Evolutionary conservation across 75 land plant genomes (phyloP).

Genomic region (Ceratopteris richardii): DNA sequence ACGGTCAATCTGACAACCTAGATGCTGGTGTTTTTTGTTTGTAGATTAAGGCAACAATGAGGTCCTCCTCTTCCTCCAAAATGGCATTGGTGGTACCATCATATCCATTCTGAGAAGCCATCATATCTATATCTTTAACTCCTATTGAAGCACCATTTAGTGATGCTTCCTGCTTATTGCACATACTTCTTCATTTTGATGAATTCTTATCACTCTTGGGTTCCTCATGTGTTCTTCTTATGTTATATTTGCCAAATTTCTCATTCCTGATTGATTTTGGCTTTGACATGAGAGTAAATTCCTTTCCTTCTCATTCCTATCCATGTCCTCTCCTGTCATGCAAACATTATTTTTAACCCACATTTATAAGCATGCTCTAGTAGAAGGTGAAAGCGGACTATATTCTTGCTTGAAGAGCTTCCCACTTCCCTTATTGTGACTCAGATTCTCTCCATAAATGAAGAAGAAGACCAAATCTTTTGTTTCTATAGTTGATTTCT

Average conservation of each 20-base stretch:
- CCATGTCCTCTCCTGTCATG: too few relatives aligned
- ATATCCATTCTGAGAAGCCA: conserved; percentile 15
- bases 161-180: conserved; percentile 5
- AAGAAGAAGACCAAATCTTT: too few relatives aligned
- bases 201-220: conserved; percentile 5
- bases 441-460: too few relatives aligned
- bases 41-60: too few relatives aligned
- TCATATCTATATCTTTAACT: conserved; percentile 1
- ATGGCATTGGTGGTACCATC: conserved; percentile 48
- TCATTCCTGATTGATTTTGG: conserved; percentile 23
- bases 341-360: too few relatives aligned
- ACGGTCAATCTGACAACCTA: too few relatives aligned
- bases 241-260: conserved; percentile 10
- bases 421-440: too few relatives aligned
- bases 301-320: neutral
- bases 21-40: too few relatives aligned
- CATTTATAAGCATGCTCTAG: too few relatives aligned
- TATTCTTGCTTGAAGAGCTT: too few relatives aligned
- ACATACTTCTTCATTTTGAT: neutral
- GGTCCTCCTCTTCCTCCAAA: conserved; percentile 37
- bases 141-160: conserved; percentile 3
- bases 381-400: too few relatives aligned
- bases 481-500: too few relatives aligned
- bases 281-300: conserved; percentile 9
- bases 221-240: conserved; percentile 5